Evolutionary conservation across 345 rosid genomes (phyloP), one percentile per base, ranked within the genome.

Genomic region (Jatropha curcas): DNA sequence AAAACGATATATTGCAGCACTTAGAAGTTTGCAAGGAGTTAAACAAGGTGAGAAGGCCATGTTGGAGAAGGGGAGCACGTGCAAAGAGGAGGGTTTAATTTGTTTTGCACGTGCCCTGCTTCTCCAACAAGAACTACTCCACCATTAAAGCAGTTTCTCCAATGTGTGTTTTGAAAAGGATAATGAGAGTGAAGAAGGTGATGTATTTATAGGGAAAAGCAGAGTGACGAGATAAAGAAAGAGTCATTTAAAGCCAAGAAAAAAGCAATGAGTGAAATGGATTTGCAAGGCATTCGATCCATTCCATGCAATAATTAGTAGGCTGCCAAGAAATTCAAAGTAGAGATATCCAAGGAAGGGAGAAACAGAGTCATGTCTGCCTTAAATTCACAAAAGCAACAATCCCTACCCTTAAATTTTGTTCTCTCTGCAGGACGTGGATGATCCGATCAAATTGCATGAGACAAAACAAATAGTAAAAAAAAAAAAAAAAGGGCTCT

Each of bases 51-150:
- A 83, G 89, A 68, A 92, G 76, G 71, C 88, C 94, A 37, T 82
- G 97, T 84, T 94, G 98, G 97, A 89, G 97, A 85, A 92, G 90
- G 84, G 82, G 90, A 92, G 98, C 94, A 78, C 97, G 95, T 90
- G 98, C 98, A 90, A 58, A 58, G 7, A 62, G 31, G 41, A 31
- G 58, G 7, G 22, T 57, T 77, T n/a, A n/a, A n/a, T n/a, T n/a
- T n/a, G n/a, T n/a, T n/a, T n/a, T 90, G 98, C 98, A 94, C 98
- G 98, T 94, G 98, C 97, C 97, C 98, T 90, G 97, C 98, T 94
- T 94, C 98, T 94, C 98, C 98, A 94, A 55, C 97, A 74, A 92
- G 80, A 92, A 80, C 76, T 77, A 60, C 89, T 72, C 89, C 73
- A 84, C 92, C 79, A 28, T 65, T 59, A 3, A 33, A 56, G 57